Evolutionary conservation across 2,329 filamentous ascomycete species (phyloP).

Genomic region (Aaosphaeria pasadenensis): DNA sequence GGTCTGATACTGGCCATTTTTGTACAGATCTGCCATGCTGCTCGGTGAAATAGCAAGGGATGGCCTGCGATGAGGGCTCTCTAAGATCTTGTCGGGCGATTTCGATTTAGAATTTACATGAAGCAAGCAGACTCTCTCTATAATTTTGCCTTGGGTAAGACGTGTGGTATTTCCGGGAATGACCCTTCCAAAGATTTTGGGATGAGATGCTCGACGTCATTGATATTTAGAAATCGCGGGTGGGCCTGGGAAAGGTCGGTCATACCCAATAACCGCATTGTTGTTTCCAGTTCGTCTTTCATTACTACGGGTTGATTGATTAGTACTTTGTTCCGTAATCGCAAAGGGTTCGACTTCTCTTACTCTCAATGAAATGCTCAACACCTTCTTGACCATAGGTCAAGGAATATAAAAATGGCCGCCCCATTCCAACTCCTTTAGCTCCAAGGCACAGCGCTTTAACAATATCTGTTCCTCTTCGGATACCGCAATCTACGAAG

Average conservation of each 20-base stretch:
- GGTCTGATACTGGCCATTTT: no score
- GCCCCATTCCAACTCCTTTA: conserved; percentile 35
- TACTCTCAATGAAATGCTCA: conserved; percentile 34
- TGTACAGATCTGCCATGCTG: no score
- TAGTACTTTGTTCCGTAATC: conserved; percentile 52
- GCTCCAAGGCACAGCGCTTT: conserved; percentile 40
- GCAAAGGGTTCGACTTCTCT: conserved; percentile 35
- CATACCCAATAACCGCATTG: conserved; percentile 63
- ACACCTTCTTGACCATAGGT: conserved; percentile 36
- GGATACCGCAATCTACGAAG: conserved; percentile 36
- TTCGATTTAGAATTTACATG: no score
- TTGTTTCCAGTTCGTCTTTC: conserved; percentile 48
- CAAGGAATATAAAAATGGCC: conserved; percentile 37
- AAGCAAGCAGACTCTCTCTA: no score
- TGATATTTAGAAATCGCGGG: conserved; percentile 55
- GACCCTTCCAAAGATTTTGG: conserved; percentile 1
- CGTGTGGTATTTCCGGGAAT: not conserved
- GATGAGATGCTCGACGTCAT: conserved; percentile 20
- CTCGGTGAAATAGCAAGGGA: no score
- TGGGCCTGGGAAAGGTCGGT: conserved; percentile 57
- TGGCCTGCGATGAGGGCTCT: no score
- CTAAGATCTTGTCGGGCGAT: no score
- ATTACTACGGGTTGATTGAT: not conserved
- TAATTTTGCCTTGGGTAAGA: no score
- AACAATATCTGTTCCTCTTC: conserved; percentile 37